Evolutionary conservation across 805 yeast species (phyloP), one percentile per base, ranked within the genome.

Genomic region (Monosporozyma servazzii): DNA sequence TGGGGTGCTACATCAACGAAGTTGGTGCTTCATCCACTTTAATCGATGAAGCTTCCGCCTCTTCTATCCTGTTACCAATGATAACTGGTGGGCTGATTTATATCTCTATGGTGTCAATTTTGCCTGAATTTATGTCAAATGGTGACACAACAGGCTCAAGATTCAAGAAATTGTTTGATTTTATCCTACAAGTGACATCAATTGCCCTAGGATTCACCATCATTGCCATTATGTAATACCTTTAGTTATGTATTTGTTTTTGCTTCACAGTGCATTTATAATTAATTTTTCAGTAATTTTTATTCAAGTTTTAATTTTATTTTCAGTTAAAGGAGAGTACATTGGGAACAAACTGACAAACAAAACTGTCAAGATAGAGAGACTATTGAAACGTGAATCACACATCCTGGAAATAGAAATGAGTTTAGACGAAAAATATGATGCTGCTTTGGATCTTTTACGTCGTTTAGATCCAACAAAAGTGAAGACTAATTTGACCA

Each of bases 81-180:
- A 82, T 89, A 0, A 86, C 89, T 1, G 93, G 91, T 54, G 86
- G 87, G 6, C 81, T 85, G 60, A 63, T 85, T 23, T 85, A 85
- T 62, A 82, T 85, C 54, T 87, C 86, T 7, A 75, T 84, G 0
- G 82, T 83, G 21, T 84, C 86, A 45, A 84, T 85, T n/a, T 78
- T 85, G 39, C 91, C 93, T 1, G 88, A 84, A 59, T 64, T 85
- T 7, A 45, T 31, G 17, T 29, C 39, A 13, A 7, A 4, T 25
- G 21, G 30, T 37, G 30, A 15, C 20, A 15, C 5, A 21, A 33
- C 30, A 8, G 27, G 13, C 18, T 15, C 30, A 21, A 45, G 23
- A 13, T 31, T 18, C 13, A 20, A 21, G 44, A 41, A 21, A 41
- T 41, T 41, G n/a, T 41, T 41, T 15, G 30, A 31, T 33, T 33